phyloP scores from a whole-genome alignment of 768 basidiomycete species.

The Tricholoma flavovirens region DNA sequence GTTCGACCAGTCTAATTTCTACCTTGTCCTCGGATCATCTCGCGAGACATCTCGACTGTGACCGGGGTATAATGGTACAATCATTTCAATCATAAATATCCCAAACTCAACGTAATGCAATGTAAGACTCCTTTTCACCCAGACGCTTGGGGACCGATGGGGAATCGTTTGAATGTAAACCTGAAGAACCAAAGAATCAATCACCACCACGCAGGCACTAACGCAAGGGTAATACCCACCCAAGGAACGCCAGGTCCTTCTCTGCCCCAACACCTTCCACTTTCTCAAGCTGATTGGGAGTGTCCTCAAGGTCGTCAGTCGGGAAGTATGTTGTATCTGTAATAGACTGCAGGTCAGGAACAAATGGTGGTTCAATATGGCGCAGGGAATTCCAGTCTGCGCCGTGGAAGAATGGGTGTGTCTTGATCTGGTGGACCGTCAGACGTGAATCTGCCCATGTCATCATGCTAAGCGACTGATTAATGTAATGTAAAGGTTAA shows the following conservation, averaged over 20 bases:
- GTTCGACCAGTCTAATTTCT: no score
- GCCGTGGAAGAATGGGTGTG: conserved; percentile 90
- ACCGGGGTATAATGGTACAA: conserved; percentile 3
- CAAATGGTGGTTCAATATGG: conserved; percentile 93
- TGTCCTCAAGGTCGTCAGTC: conserved; percentile 81
- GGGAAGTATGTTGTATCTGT: conserved; percentile 98
- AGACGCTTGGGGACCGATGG: conserved; percentile 28
- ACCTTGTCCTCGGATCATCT: no score
- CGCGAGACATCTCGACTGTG: neutral
- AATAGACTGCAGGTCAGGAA: conserved; percentile 86
- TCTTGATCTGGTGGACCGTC: conserved; percentile 81
- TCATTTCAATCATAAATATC: conserved; percentile 9
- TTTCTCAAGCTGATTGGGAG: conserved; percentile 51
- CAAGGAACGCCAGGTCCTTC: conserved; percentile 64
- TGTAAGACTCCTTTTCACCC: conserved; percentile 4
- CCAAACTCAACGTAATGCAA: neutral
- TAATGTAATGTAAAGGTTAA: neutral
- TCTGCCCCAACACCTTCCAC: conserved; percentile 61
- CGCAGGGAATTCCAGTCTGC: conserved; percentile 92
- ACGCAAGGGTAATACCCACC: conserved; percentile 32
- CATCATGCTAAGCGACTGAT: conserved; percentile 60
- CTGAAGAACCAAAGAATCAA: conserved; percentile 30
- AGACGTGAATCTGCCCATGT: conserved; percentile 74
- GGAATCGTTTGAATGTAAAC: conserved; percentile 81
- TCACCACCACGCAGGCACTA: neutral